A percentile compares a stretch with the other conserved stretches of the same genome.
Evolutionary conservation across 805 yeast species (phyloP).

Genomic region (Isabelozyma pseudorhagii): DNA sequence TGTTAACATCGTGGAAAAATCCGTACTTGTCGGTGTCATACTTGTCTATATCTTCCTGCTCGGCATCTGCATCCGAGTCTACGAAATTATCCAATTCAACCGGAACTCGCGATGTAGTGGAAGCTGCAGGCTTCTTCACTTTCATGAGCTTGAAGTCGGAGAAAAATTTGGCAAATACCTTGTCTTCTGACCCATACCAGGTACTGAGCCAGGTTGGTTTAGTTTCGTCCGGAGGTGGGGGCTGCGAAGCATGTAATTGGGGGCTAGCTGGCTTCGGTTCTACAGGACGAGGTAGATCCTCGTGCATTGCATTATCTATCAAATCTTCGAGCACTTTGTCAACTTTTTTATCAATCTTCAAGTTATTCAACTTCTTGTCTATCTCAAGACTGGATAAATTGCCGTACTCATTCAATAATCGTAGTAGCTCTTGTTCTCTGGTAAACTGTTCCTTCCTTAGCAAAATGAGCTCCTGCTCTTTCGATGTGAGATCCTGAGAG

Average conservation of each 20-base stretch:
- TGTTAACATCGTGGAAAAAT: slow-evolving; percentile 31
- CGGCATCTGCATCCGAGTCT: not conserved
- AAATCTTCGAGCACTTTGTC: slow-evolving; percentile 20
- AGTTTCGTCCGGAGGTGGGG: not conserved
- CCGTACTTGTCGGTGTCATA: slow-evolving; percentile 48
- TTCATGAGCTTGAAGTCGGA: not conserved
- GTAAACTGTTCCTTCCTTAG: slow-evolving; percentile 28
- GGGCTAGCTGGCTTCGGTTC: not conserved
- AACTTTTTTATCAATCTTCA: slow-evolving; percentile 9
- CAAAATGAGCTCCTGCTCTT: slow-evolving; percentile 45
- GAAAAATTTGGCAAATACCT: not conserved
- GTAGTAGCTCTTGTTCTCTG: slow-evolving; percentile 31
- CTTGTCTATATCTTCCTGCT: slow-evolving; percentile 23
- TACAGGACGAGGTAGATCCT: slow-evolving; percentile 7
- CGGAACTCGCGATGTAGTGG: slow-evolving; percentile 21
- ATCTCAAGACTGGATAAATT: slow-evolving; percentile 32
- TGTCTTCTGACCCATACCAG: slow-evolving; percentile 8
- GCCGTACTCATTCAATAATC: slow-evolving; percentile 34
- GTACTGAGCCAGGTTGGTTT: slow-evolving; percentile 10
- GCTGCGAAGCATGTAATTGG: not conserved
- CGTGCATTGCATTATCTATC: slow-evolving; percentile 28
- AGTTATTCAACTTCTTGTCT: slow-evolving; percentile 23
- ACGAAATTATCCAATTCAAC: slow-evolving; percentile 40
- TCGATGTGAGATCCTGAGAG: slow-evolving; percentile 44
- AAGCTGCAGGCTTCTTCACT: not conserved